A percentile compares a stretch with the other conserved stretches of the same genome.
Evolutionary conservation across 805 yeast species (phyloP).

Genomic region (Saccharomycopsis fermentans): DNA sequence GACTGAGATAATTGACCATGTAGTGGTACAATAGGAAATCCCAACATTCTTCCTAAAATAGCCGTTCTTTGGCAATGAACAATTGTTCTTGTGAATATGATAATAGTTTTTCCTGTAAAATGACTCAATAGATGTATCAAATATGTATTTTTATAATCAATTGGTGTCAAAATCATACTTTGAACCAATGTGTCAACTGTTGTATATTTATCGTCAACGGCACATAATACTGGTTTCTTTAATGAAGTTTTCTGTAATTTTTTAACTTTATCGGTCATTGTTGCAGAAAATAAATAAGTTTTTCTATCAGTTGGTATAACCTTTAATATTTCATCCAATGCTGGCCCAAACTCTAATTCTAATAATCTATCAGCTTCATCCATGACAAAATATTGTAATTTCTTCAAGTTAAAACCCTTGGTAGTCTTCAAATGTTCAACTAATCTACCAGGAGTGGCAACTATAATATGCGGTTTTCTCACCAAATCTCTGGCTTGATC

Average conservation of each 20-base stretch:
- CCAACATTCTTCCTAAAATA: constrained; percentile 64
- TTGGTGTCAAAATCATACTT: constrained; percentile 81
- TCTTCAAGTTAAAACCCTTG: constrained; percentile 74
- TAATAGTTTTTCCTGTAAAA: constrained; percentile 71
- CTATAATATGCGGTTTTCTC: constrained; percentile 88
- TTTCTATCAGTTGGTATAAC: constrained; percentile 73
- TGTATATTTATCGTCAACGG: constrained; percentile 79
- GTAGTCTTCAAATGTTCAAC: constrained; percentile 92
- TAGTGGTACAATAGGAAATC: constrained; percentile 83
- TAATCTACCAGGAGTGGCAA: constrained; percentile 91
- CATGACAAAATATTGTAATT: constrained; percentile 75
- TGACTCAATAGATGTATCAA: constrained; percentile 78
- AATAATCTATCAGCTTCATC: constrained; percentile 95
- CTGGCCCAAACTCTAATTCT: constrained; percentile 96
- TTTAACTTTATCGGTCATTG: constrained; percentile 92
- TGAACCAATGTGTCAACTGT: constrained; percentile 93
- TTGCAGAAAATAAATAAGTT: constrained; percentile 88
- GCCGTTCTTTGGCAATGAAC: constrained; percentile 92
- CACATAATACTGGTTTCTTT: constrained; percentile 78
- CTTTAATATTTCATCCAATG: constrained; percentile 73
- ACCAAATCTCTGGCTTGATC: constrained; percentile 90
- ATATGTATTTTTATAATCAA: constrained; percentile 84
- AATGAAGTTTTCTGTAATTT: constrained; percentile 90
- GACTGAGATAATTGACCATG: constrained; percentile 88
- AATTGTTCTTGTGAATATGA: constrained; percentile 88